Base-by-base conservation (phyloP, 148 eudicot genomes). In the Dysphania ambrosioides region DNA sequence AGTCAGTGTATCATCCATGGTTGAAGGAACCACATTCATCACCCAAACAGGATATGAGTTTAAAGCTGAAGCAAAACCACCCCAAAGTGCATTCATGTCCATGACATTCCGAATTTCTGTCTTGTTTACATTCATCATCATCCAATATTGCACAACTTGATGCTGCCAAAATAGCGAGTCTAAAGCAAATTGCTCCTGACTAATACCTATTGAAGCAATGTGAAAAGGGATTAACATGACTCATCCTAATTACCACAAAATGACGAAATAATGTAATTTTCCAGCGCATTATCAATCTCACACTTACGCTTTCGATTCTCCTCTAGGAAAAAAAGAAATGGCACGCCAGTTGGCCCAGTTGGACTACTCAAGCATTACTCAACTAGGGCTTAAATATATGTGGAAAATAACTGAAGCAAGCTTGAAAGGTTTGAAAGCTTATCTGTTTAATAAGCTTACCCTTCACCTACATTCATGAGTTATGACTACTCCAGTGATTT, bases 1-100 rank as follows among this genome's bases (percentile, higher is more conserved):
- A 26, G 97, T 72, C 68, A 95, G 75, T 19, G 97, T 95, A 72
- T 95, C 87, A 44, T 86, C 81, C 75, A 62, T 66, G 72, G 75
- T 92, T 65, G 75, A 70, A 57, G 99, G 97, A 86, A 90, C 92
- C 73, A 92, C 86, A 80, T 95, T 95, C 99, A 95, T 95, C 16
- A 95, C 92, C 99, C 97, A 92, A 55, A 90, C 94, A 78, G 99
- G 94, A 88, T 91, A 92, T 38, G 90, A 81, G 79, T 81, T 90
- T 79, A 95, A 79, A 67, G 91, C 92, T 74, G 84, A 94, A 49
- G 97, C 87, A 87, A 95, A 92, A 71, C 99, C 97, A 82, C 99
- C 99, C 76, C 79, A 83, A 27, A 78, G 78, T 29, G 99, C 97
- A 83, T 88, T 92, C 99, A 92, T 92, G 82, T 95, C 99, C 97